Conservation (phyloP, 2,329 filamentous ascomycete genomes). For the Xylogone sp. region DNA sequence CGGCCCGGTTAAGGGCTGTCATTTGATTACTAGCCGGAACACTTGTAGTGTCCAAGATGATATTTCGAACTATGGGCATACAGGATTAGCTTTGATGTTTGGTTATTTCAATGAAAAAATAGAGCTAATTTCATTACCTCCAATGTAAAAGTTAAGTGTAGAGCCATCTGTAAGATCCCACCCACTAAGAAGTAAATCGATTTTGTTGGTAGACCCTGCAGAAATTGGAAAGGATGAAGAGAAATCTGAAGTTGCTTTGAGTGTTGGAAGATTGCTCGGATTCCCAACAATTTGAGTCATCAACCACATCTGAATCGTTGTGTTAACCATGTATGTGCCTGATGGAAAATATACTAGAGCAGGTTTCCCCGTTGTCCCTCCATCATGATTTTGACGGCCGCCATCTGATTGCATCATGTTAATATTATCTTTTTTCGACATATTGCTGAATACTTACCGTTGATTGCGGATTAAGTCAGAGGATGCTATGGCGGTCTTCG, state of each 20-base stretch:
- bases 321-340: constrained; percentile 1
- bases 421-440: too few species aligned
- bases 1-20: constrained; percentile 30
- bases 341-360: constrained; percentile 1
- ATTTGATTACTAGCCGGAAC: constrained; percentile 14
- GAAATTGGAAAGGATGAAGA: too few species aligned
- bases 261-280: constrained; percentile 23
- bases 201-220: too few species aligned
- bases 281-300: constrained; percentile 16
- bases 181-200: constrained; percentile 26
- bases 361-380: constrained; percentile 2
- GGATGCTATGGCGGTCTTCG: too few species aligned
- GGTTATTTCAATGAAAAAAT: too few species aligned
- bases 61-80: too few species aligned
- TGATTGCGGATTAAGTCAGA: too few species aligned
- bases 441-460: too few species aligned
- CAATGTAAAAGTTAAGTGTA: constrained; percentile 27
- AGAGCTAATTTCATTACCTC: too few species aligned
- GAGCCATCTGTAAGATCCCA: constrained; percentile 18
- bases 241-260: constrained; percentile 24
- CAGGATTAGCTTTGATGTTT: too few species aligned
- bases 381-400: too few species aligned
- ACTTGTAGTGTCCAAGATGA: constrained; percentile 27
- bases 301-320: not conserved
- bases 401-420: too few species aligned